These are phyloP conservation scores for Scorias spongiosa DNA, from an alignment of 2,329 filamentous ascomycete species.

Conservation along the genomic window DNA sequence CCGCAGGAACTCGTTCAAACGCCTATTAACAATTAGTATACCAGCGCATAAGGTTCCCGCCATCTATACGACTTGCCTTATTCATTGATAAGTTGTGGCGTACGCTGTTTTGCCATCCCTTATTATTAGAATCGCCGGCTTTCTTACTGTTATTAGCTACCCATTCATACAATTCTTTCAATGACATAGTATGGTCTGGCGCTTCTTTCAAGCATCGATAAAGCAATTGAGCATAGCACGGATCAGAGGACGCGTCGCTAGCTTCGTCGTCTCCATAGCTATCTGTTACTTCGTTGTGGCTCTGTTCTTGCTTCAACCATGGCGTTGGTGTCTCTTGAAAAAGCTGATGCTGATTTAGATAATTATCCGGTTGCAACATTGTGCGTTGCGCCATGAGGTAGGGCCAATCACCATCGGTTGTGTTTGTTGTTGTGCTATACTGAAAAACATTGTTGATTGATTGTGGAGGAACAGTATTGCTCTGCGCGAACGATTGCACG, in stretches of 20 bases:
- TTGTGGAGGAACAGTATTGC: no score
- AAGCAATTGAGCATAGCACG: slow-evolving; percentile 63
- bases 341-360: background rate
- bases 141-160: slow-evolving; percentile 71
- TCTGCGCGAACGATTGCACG: no score
- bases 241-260: slow-evolving; percentile 9
- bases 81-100: slow-evolving; percentile 96
- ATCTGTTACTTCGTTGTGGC: slow-evolving; percentile 1
- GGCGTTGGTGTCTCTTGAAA: background rate
- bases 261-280: slow-evolving; percentile 6
- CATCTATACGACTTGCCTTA: slow-evolving; percentile 40
- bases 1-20: slow-evolving; percentile 36
- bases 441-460: no score
- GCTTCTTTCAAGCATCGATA: slow-evolving; percentile 57
- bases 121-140: slow-evolving; percentile 38
- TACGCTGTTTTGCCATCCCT: slow-evolving; percentile 90
- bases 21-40: slow-evolving; percentile 25
- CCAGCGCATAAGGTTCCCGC: background rate
- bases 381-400: background rate
- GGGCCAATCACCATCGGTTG: background rate
- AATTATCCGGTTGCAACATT: background rate
- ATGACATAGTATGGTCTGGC: slow-evolving; percentile 52
- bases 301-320: background rate
- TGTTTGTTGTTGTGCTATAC: no score
- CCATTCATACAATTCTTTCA: slow-evolving; percentile 85